These are phyloP conservation scores for Aspergillus melleus DNA, from an alignment of 2,329 filamentous ascomycete species.

Conservation along the genomic window DNA sequence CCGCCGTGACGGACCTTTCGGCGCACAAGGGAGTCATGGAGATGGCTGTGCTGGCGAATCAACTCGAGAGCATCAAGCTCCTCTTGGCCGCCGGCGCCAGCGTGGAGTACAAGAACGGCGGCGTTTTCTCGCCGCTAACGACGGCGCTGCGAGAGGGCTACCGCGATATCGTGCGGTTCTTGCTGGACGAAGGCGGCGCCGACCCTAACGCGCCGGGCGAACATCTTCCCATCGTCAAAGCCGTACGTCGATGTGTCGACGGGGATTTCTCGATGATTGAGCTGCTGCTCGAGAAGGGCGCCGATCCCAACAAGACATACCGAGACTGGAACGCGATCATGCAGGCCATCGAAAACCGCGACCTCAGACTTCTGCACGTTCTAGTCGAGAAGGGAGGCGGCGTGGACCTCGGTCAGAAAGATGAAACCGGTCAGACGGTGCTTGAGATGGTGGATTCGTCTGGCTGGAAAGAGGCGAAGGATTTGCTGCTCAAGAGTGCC, in stretches of 20 bases:
- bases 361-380: constrained; percentile 54
- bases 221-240: constrained; percentile 70
- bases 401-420: constrained; percentile 54
- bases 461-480: constrained; percentile 59
- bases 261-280: constrained; percentile 62
- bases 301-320: constrained; percentile 68
- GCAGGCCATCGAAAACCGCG: constrained; percentile 66
- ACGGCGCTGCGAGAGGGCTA: constrained; percentile 65
- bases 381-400: constrained; percentile 50
- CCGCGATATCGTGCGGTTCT: constrained; percentile 61
- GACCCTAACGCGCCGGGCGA: constrained; percentile 68
- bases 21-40: constrained; percentile 63
- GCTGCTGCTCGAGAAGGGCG: constrained; percentile 62
- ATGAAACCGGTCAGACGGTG: constrained; percentile 57
- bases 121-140: constrained; percentile 69
- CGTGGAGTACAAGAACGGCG: constrained; percentile 71
- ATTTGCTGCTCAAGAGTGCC: constrained; percentile 40
- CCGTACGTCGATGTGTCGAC: constrained; percentile 59
- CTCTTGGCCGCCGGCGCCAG: constrained; percentile 64
- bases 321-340: constrained; percentile 66
- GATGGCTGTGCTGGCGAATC: constrained; percentile 65
- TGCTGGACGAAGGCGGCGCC: constrained; percentile 62
- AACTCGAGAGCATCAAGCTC: constrained; percentile 67
- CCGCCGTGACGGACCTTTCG: constrained; percentile 42
- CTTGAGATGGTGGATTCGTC: constrained; percentile 59